Conservation (phyloP, 2,329 filamentous ascomycete genomes). For the Sclerotinia spermophila region DNA sequence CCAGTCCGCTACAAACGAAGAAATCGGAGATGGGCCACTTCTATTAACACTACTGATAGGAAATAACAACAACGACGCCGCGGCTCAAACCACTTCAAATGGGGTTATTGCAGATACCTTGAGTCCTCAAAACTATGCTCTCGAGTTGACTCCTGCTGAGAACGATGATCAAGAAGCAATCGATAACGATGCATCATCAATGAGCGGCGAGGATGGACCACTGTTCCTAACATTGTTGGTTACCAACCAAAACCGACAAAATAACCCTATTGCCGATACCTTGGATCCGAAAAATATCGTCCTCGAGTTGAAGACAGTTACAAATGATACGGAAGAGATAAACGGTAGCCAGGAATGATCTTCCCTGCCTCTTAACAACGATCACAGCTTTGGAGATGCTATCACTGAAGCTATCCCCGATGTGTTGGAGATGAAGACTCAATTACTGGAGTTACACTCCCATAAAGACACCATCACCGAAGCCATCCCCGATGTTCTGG, state of each 20-base stretch:
- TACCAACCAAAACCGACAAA: not conserved
- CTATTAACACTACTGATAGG: not conserved
- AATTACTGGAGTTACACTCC: not conserved
- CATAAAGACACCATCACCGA: not conserved
- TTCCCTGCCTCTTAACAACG: not conserved
- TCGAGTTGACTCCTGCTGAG: not conserved
- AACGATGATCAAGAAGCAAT: not conserved
- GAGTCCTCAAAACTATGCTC: not conserved
- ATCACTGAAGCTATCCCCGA: not conserved
- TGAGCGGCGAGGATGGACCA: not conserved
- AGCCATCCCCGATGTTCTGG: not conserved
- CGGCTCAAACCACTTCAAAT: not conserved
- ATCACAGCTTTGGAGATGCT: not conserved
- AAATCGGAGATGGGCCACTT: not conserved
- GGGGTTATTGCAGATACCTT: not conserved
- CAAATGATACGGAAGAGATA: not conserved
- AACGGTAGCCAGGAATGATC: not conserved
- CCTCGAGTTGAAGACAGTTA: not conserved
- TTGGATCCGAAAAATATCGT: not conserved
- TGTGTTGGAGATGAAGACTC: not conserved
- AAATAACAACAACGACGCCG: not conserved
- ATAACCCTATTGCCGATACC: not conserved
- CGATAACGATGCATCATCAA: not conserved
- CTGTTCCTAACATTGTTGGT: not conserved
- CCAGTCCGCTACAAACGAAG: not conserved